A percentile compares a stretch with the other conserved stretches of the same genome.
Conservation (phyloP, 768 basidiomycete species). For the Favolaschia claudopus region DNA sequence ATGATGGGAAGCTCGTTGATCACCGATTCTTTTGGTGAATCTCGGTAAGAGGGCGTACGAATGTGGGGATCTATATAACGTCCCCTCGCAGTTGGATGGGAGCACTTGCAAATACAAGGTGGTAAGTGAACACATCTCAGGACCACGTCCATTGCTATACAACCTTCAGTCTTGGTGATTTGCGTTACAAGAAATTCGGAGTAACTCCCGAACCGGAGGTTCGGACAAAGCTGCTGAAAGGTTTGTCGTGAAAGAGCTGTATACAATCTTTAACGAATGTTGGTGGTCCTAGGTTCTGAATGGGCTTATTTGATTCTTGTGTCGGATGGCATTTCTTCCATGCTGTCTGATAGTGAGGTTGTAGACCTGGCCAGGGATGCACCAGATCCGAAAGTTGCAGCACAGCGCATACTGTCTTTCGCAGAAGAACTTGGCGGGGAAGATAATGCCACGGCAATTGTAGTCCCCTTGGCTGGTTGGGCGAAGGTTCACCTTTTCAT, state of each 20-base stretch:
- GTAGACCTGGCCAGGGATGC: slow-evolving; percentile 85
- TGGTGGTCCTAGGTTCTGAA: slow-evolving; percentile 63
- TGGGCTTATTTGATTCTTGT: slow-evolving; percentile 89
- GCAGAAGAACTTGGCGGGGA: slow-evolving; percentile 88
- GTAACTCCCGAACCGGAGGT: slow-evolving; percentile 95
- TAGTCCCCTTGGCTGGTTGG: slow-evolving; percentile 95
- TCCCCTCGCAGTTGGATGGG: slow-evolving; percentile 85
- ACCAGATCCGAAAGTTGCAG: slow-evolving; percentile 78
- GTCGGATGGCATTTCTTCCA: slow-evolving; percentile 94
- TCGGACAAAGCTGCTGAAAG: slow-evolving; percentile 74
- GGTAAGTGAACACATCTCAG: slow-evolving; percentile 53
- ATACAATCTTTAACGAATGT: neutral
- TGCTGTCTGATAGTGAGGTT: slow-evolving; percentile 93
- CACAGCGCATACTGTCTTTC: slow-evolving; percentile 82
- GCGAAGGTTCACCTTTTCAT: slow-evolving; percentile 49
- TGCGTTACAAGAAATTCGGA: slow-evolving; percentile 87
- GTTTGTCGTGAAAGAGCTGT: slow-evolving; percentile 45
- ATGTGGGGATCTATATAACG: slow-evolving; percentile 8
- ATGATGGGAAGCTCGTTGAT: slow-evolving; percentile 92
- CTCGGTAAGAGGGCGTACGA: slow-evolving; percentile 57
- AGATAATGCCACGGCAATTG: slow-evolving; percentile 92
- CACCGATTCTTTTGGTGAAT: slow-evolving; percentile 94
- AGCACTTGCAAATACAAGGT: slow-evolving; percentile 88
- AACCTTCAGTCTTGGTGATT: slow-evolving; percentile 77
- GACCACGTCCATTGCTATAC: neutral